Evolutionary conservation across 1,139 yeast genomes (phyloP).

Genomic region (Suhomyces chickasaworum): DNA sequence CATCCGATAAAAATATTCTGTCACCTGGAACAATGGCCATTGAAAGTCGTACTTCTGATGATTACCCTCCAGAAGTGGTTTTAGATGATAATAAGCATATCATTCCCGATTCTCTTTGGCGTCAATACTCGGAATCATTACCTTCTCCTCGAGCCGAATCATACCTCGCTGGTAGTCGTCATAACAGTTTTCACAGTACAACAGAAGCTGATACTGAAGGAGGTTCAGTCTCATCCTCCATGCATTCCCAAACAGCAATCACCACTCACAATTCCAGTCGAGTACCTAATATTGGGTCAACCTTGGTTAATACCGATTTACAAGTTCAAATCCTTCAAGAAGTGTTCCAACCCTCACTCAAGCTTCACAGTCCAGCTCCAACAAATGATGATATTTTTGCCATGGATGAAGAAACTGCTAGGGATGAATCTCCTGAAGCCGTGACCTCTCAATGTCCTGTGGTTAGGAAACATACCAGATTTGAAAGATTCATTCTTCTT

Average conservation of each 20-base stretch:
- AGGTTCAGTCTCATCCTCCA: conserved; percentile 6
- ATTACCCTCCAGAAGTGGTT: conserved; percentile 73
- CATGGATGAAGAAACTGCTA: conserved; percentile 32
- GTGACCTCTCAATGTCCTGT: not conserved
- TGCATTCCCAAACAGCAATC: conserved; percentile 4
- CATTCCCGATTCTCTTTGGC: conserved; percentile 76
- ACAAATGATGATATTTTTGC: conserved; percentile 31
- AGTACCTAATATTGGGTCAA: conserved; percentile 30
- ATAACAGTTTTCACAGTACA: conserved; percentile 11
- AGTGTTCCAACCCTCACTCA: conserved; percentile 35
- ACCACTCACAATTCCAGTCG: not conserved
- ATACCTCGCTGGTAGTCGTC: conserved; percentile 13
- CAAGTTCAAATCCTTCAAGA: conserved; percentile 45
- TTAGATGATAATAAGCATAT: conserved; percentile 88
- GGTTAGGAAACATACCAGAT: conserved; percentile 46
- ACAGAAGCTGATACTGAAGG: conserved; percentile 3
- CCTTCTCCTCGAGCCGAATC: conserved; percentile 43
- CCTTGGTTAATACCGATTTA: conserved; percentile 40
- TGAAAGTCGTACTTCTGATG: conserved; percentile 18
- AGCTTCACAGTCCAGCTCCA: conserved; percentile 14
- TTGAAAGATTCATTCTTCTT: conserved; percentile 80
- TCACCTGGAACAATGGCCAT: conserved; percentile 1
- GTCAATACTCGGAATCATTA: conserved; percentile 58
- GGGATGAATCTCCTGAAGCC: conserved; percentile 1
- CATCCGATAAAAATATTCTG: conserved; percentile 15